Base-by-base conservation (phyloP, 768 basidiomycete species). In the Crucibulum laeve region DNA sequence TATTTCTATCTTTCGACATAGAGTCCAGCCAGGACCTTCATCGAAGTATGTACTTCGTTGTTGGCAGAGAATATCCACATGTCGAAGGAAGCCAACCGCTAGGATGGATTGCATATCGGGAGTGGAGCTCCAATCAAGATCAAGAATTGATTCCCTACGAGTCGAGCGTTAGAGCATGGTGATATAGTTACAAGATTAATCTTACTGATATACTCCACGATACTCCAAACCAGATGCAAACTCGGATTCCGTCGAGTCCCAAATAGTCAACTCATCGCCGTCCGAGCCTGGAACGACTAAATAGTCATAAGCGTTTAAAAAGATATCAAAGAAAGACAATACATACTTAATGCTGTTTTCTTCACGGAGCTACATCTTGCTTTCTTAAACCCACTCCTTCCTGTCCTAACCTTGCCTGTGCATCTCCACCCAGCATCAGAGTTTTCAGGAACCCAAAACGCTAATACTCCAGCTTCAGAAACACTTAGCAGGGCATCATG, bases 231-330 rank as follows among this genome's bases (percentile, higher is more conserved):
- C 94, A 4, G 87, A 85, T 5, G 91, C 82, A 61, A 97, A 97
- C 61, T 95, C 90, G 14, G 89, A 93, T 61, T 89, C 88, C 40
- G 86, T 86, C 0, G 93, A 96, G 62, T 97, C 92, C 95, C 95
- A 98, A 14, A 98, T 91, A 0, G 91, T 92, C 36, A 97, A 62
- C 56, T 94, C 91, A 46, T 87, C 75, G 0, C 84, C 85, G 15
- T 78, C 75, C 0, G 70, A 53, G 13, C 65, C 59, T 4, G 74
- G 67, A 11, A 84, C 79, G 48, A 91, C 90, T 92, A 34, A 33
- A 44, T 33, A 22, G 3, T 11, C 38, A 39, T 37, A 26, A 45
- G 40, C 18, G 40, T 49, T 40, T 24, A 41, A 5, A 22, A 32
- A 23, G n/a, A 28, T 25, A 25, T 22, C 32, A 38, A 38, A 24